Evolutionary conservation across 2,329 filamentous ascomycete species (phyloP), one percentile per base, ranked within the genome.

Genomic region (Cercospora sojina): DNA sequence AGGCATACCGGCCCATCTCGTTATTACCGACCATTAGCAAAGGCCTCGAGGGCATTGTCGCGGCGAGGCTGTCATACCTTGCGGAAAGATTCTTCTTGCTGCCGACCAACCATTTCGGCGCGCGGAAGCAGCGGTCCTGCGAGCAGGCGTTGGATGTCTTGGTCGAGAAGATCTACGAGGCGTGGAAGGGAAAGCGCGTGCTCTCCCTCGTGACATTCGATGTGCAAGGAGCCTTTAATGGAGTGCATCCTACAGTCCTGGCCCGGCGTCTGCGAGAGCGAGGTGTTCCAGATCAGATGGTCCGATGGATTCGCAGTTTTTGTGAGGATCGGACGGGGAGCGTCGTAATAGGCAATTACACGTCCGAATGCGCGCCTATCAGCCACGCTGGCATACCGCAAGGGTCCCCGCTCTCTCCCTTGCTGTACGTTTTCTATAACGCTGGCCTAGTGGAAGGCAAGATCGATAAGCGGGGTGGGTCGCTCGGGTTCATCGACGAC

Each of bases 11-110:
- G 10, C 76, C 72, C 1, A 75, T 74, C 27, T 71, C 72, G 64
- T 25, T 76, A 3, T 64, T 76, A 2, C 73, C 74, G 62, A 77
- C 73, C 3, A 64, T 74, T 9, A 71, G 75, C n/a, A 78, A 78
- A 53, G 64, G 70, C 4, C 69, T 78, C 20, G 75, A 78, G 13
- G 58, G 65, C 32, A 64, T 77, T 6, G 55, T 76, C 13, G 70
- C 72, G 23, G 62, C 32, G 35, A 53, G 73, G 29, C 58, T 74
- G 7, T 68, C 55, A 27, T 67, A 70, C 47, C 31, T 69, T 51
- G 70, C 64, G 6, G 72, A 73, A 32, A 69, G 49, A 47, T 57
- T 74, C 55, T 27, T 69, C 7, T 23, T 58, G 16, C 71, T 77
- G 7, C 74, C 71, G 29, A 51, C 55, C 31, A 66, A 62, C 6